A percentile compares a stretch with the other conserved stretches of the same genome.
Evolutionary conservation across 106 monocot genomes (phyloP).

Genomic region (Xerophyta viscosa): DNA sequence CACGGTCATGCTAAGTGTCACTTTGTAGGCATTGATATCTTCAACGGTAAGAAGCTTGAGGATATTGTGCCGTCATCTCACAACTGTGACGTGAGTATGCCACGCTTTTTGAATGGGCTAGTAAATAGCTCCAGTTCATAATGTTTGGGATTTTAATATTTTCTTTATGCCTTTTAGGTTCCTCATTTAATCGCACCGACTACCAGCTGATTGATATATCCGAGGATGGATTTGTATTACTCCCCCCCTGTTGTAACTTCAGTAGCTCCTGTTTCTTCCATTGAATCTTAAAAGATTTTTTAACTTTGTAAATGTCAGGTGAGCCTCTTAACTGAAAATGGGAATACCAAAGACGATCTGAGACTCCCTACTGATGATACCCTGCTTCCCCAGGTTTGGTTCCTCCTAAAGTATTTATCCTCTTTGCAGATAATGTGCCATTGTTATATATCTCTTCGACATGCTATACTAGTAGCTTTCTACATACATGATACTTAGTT

Average conservation of each 20-base stretch:
- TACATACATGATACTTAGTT: too few relatives aligned
- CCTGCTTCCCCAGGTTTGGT: conserved; percentile 5
- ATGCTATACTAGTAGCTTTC: too few relatives aligned
- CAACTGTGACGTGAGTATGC: too few relatives aligned
- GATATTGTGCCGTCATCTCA: conserved; percentile 45
- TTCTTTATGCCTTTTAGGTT: conserved; percentile 12
- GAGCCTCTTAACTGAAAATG: conserved; percentile 6
- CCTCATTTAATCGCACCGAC: conserved; percentile 35
- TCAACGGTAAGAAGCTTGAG: conserved; percentile 36
- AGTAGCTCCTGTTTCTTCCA: not conserved
- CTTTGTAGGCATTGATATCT: conserved; percentile 40
- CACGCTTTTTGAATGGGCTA: too few relatives aligned
- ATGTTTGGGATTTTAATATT: too few relatives aligned
- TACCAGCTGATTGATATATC: conserved; percentile 41
- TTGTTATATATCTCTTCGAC: too few relatives aligned
- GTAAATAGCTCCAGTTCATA: too few relatives aligned
- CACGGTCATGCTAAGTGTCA: conserved; percentile 47
- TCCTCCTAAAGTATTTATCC: conserved; percentile 19
- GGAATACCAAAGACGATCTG: too few relatives aligned
- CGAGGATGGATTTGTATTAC: conserved; percentile 36
- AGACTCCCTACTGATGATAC: conserved; percentile 6
- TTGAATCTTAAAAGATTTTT: not conserved
- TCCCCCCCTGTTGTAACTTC: not conserved
- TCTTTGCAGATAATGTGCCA: too few relatives aligned
- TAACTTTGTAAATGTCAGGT: not conserved